Conservation (phyloP, 768 basidiomycete species). For the Termitomyces titanicus region DNA sequence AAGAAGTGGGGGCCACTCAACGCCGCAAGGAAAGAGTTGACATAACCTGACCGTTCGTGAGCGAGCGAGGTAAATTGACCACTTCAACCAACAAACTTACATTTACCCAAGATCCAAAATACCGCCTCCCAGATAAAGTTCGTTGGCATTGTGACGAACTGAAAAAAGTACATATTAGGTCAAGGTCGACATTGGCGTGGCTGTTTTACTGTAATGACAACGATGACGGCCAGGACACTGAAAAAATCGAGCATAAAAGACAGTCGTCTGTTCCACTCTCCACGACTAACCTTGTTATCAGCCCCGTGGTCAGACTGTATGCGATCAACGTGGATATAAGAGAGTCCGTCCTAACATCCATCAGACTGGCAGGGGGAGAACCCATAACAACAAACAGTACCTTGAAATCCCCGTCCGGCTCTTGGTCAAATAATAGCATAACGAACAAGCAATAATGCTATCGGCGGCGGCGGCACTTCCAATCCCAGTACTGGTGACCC, state of each 20-base stretch:
- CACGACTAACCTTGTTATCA: constrained; percentile 35
- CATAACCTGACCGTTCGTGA: constrained; percentile 39
- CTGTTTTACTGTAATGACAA: constrained; percentile 33
- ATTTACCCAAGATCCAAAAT: constrained; percentile 51
- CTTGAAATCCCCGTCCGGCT: constrained; percentile 43
- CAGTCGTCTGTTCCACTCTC: too few relatives aligned
- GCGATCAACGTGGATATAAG: constrained; percentile 39
- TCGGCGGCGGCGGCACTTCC: constrained; percentile 48
- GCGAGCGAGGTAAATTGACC: too few relatives aligned
- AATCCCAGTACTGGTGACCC: constrained; percentile 46
- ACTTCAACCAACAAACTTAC: too few relatives aligned
- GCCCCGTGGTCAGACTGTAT: constrained; percentile 42
- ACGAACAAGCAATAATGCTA: constrained; percentile 42
- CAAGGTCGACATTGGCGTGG: too few relatives aligned
- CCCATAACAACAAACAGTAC: constrained; percentile 16
- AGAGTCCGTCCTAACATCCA: constrained; percentile 35
- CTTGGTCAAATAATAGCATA: constrained; percentile 46
- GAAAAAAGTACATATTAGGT: neutral
- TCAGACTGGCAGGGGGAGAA: neutral
- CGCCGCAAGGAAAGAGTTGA: constrained; percentile 51
- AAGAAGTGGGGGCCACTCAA: constrained; percentile 22
- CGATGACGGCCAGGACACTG: constrained; percentile 37
- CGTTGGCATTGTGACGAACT: constrained; percentile 45
- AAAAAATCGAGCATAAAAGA: neutral
- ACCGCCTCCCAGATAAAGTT: constrained; percentile 46